Conservation (phyloP, 805 yeast species). For the Candida xiaguanensis region DNA sequence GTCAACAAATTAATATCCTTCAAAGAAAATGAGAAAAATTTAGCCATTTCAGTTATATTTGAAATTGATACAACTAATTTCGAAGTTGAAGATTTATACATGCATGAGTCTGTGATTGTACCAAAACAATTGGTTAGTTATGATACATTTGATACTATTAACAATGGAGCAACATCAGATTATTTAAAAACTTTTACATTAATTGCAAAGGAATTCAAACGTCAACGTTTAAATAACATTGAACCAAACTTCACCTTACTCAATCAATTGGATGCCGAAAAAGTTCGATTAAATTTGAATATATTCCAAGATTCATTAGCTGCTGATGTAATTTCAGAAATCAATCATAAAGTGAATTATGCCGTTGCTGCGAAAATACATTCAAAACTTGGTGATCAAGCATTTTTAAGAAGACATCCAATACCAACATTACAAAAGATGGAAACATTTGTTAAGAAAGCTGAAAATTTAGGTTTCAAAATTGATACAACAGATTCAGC, state of each 20-base stretch:
- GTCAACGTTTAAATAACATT: slow-evolving; percentile 58
- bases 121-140: slow-evolving; percentile 60
- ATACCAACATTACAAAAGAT: slow-evolving; percentile 79
- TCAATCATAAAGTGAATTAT: slow-evolving; percentile 74
- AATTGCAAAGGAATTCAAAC: slow-evolving; percentile 65
- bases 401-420: slow-evolving; percentile 83
- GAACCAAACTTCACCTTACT: slow-evolving; percentile 59
- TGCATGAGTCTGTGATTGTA: slow-evolving; percentile 65
- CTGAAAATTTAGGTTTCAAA: slow-evolving; percentile 59
- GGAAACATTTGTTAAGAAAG: slow-evolving; percentile 72
- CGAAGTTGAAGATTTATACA: slow-evolving; percentile 71
- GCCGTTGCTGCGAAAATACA: slow-evolving; percentile 81
- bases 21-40: slow-evolving; percentile 52
- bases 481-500: slow-evolving; percentile 75
- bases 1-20: slow-evolving; percentile 62
- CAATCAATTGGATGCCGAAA: slow-evolving; percentile 83
- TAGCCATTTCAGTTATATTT: slow-evolving; percentile 75
- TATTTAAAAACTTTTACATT: slow-evolving; percentile 61
- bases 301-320: slow-evolving; percentile 61
- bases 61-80: slow-evolving; percentile 70
- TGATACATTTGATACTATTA: slow-evolving; percentile 52
- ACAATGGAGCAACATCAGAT: slow-evolving; percentile 54
- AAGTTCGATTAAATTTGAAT: slow-evolving; percentile 66
- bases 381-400: slow-evolving; percentile 71
- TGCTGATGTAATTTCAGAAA: slow-evolving; percentile 63